Percentiles rank a stretch among this genome's conserved stretches.
Conservation (phyloP, 1,284 basidiomycete species). For the Microbotryum lychnidis-dioicae region DNA sequence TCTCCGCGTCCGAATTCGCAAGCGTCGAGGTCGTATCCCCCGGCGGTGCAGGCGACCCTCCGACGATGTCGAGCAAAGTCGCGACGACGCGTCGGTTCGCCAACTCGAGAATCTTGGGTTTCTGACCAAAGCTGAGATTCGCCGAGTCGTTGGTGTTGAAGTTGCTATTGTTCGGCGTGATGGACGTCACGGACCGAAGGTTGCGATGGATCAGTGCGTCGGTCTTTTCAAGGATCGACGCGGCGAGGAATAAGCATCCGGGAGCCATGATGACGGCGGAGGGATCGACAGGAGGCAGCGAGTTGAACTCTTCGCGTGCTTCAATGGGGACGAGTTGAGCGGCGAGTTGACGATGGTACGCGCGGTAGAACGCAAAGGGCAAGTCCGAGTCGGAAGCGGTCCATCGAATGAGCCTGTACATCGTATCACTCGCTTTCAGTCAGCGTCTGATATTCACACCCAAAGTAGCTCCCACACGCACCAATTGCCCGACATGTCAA, state of each 20-base stretch:
- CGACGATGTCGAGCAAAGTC: slow-evolving; percentile 44
- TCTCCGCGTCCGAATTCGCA: slow-evolving; percentile 13
- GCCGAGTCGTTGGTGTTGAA: slow-evolving; percentile 47
- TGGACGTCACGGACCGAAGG: slow-evolving; percentile 37
- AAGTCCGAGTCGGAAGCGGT: slow-evolving; percentile 46
- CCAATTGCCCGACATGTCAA: slow-evolving; percentile 35
- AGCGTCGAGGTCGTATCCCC: too few species aligned
- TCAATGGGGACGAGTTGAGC: slow-evolving; percentile 41
- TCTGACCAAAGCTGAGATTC: slow-evolving; percentile 44
- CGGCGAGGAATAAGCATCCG: slow-evolving; percentile 40
- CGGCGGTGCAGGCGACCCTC: slow-evolving; percentile 28
- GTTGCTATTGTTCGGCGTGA: slow-evolving; percentile 43
- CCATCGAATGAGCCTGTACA: slow-evolving; percentile 37
- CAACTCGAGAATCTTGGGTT: slow-evolving; percentile 47
- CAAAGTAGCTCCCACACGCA: not conserved
- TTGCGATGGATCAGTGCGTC: slow-evolving; percentile 37
- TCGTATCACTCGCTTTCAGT: not conserved
- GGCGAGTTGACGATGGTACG: slow-evolving; percentile 47
- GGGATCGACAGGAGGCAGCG: slow-evolving; percentile 32
- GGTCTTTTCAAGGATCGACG: slow-evolving; percentile 36
- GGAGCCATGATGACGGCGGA: slow-evolving; percentile 43
- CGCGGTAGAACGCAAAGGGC: slow-evolving; percentile 48
- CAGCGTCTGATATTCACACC: not conserved
- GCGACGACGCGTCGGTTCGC: slow-evolving; percentile 46
- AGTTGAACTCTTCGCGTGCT: slow-evolving; percentile 13